These are phyloP conservation scores for Magnaporthales sp. DNA, from an alignment of 2,329 filamentous ascomycete species.

Conservation along the genomic window DNA sequence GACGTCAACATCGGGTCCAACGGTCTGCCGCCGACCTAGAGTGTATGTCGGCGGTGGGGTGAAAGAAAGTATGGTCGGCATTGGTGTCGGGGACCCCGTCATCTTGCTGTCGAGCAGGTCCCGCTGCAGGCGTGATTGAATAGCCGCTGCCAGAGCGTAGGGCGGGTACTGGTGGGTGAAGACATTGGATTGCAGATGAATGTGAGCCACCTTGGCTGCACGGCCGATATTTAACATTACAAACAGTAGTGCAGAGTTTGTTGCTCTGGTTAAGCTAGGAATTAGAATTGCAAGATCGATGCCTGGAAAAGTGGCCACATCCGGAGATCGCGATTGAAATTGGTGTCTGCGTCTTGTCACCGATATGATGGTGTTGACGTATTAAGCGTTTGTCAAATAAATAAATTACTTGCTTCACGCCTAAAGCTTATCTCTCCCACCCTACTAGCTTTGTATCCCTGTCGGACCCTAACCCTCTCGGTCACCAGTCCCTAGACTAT, in stretches of 20 bases:
- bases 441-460: neutral
- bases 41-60: constrained; percentile 80
- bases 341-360: no score
- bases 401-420: no score
- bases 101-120: constrained; percentile 52
- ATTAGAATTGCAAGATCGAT: neutral
- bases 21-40: constrained; percentile 70
- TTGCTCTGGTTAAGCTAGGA: neutral
- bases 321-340: neutral
- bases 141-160: constrained; percentile 26
- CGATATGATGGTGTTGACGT: no score
- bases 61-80: constrained; percentile 72
- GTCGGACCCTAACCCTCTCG: neutral
- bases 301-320: neutral
- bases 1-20: constrained; percentile 29
- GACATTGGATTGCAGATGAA: constrained; percentile 23
- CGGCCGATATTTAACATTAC: neutral
- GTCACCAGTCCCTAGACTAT: neutral
- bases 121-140: constrained; percentile 29
- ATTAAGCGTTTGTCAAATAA: no score
- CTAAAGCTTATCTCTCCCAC: neutral
- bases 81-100: constrained; percentile 32
- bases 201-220: constrained; percentile 14
- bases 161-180: constrained; percentile 18
- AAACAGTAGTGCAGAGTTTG: neutral